Conservation (phyloP, 2,329 filamentous ascomycete genomes). For the Colletotrichum tabaci region DNA sequence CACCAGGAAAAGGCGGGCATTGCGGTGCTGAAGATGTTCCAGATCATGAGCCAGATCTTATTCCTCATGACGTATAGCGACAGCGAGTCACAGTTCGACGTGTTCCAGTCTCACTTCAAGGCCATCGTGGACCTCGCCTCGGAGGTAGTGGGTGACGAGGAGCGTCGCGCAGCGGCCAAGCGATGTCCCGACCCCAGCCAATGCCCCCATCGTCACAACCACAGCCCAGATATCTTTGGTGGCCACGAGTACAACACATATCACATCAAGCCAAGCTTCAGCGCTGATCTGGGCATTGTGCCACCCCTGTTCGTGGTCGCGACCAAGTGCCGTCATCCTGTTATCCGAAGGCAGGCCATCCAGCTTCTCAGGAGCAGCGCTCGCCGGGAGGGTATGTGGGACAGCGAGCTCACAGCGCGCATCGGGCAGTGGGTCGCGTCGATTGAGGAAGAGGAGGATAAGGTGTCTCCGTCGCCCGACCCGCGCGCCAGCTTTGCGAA, state of each 20-base stretch:
- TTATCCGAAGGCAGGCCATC: slow-evolving; percentile 72
- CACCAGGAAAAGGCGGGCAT: slow-evolving; percentile 73
- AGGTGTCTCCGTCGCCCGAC: slow-evolving; percentile 44
- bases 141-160: slow-evolving; percentile 73
- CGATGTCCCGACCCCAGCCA: slow-evolving; percentile 60
- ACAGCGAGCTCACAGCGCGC: slow-evolving; percentile 71
- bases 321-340: slow-evolving; percentile 74
- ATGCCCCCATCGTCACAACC: slow-evolving; percentile 59
- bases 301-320: slow-evolving; percentile 77
- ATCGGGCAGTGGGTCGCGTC: slow-evolving; percentile 70
- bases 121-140: slow-evolving; percentile 70
- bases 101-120: slow-evolving; percentile 66
- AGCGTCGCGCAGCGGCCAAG: slow-evolving; percentile 63
- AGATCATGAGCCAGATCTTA: slow-evolving; percentile 70
- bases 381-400: slow-evolving; percentile 79
- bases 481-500: slow-evolving; percentile 47
- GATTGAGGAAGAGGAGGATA: slow-evolving; percentile 66
- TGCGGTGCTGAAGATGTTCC: slow-evolving; percentile 74
- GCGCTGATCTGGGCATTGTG: slow-evolving; percentile 75
- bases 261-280: slow-evolving; percentile 74
- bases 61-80: slow-evolving; percentile 74
- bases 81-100: slow-evolving; percentile 71
- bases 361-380: slow-evolving; percentile 72
- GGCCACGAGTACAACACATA: slow-evolving; percentile 60
- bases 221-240: slow-evolving; percentile 55